Conservation (phyloP, 2,329 filamentous ascomycete genomes). For the Aspergillus carbonarius region DNA sequence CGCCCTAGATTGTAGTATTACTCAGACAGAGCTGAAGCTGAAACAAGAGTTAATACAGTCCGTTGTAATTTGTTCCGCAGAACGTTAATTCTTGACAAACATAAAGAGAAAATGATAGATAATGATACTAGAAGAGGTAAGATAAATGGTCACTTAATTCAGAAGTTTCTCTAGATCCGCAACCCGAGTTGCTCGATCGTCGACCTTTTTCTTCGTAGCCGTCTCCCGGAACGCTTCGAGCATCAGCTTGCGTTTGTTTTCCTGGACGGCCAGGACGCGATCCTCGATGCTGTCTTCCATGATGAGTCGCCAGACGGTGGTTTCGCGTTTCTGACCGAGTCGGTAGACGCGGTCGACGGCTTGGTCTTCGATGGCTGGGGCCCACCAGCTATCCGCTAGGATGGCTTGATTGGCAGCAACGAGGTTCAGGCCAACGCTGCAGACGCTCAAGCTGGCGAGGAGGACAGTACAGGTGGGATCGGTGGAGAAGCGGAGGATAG, state of each 20-base stretch:
- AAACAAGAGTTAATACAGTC: background rate
- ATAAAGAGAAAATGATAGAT: no score
- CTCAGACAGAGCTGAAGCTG: background rate
- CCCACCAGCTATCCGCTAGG: slow-evolving; percentile 85
- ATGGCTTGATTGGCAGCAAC: slow-evolving; percentile 84
- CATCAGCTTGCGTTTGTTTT: slow-evolving; percentile 75
- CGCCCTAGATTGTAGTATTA: no score
- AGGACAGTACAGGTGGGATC: slow-evolving; percentile 70
- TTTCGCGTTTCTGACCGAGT: slow-evolving; percentile 75
- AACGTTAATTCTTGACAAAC: no score
- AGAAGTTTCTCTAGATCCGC: slow-evolving; percentile 46
- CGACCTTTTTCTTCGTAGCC: slow-evolving; percentile 54
- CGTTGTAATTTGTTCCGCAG: no score
- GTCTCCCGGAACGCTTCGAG: slow-evolving; percentile 77
- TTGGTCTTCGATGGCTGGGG: slow-evolving; percentile 88
- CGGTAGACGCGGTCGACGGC: slow-evolving; percentile 86
- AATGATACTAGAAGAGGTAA: background rate
- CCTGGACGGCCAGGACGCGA: slow-evolving; percentile 73
- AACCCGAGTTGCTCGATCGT: slow-evolving; percentile 55
- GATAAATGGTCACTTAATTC: background rate
- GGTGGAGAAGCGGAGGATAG: slow-evolving; percentile 65
- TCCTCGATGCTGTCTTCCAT: slow-evolving; percentile 82
- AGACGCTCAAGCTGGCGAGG: slow-evolving; percentile 78
- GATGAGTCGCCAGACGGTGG: slow-evolving; percentile 76
- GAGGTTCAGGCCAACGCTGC: slow-evolving; percentile 81